Conservation (phyloP, 805 yeast species). For the Starmerella scarabaei region DNA sequence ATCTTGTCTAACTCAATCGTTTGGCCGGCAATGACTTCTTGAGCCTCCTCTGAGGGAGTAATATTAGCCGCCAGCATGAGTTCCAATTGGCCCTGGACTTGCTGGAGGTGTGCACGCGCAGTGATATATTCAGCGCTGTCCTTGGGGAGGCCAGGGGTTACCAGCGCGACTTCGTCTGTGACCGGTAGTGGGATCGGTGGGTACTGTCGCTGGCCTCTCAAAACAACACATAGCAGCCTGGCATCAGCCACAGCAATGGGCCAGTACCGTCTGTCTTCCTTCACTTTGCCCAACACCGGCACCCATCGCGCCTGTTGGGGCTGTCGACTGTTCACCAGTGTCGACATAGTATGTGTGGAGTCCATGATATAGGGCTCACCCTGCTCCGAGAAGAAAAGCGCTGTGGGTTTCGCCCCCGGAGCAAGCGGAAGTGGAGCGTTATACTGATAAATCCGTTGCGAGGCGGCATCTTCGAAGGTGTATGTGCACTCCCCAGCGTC, state of each 20-base stretch:
- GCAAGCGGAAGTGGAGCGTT: slow-evolving; percentile 28
- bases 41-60: slow-evolving; percentile 24
- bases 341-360: slow-evolving; percentile 55
- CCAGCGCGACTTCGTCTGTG: slow-evolving; percentile 63
- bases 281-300: slow-evolving; percentile 55
- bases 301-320: slow-evolving; percentile 72
- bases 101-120: slow-evolving; percentile 20
- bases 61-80: slow-evolving; percentile 14
- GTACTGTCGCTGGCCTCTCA: slow-evolving; percentile 48
- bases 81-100: slow-evolving; percentile 21
- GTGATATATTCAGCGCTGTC: slow-evolving; percentile 22
- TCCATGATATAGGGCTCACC: slow-evolving; percentile 89
- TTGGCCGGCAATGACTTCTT: slow-evolving; percentile 41
- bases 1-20: slow-evolving; percentile 60
- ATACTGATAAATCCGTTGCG: slow-evolving; percentile 29
- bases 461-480: slow-evolving; percentile 36
- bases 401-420: slow-evolving; percentile 33
- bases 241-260: slow-evolving; percentile 65
- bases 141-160: slow-evolving; percentile 42
- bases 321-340: slow-evolving; percentile 67
- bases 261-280: slow-evolving; percentile 57
- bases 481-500: slow-evolving; percentile 31
- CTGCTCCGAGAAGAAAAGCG: slow-evolving; percentile 70
- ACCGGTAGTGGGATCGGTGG: slow-evolving; percentile 79
- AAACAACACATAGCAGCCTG: slow-evolving; percentile 56